phyloP scores from a whole-genome alignment of 2,329 filamentous ascomycete genomes.

The Elsinoe perseae region DNA sequence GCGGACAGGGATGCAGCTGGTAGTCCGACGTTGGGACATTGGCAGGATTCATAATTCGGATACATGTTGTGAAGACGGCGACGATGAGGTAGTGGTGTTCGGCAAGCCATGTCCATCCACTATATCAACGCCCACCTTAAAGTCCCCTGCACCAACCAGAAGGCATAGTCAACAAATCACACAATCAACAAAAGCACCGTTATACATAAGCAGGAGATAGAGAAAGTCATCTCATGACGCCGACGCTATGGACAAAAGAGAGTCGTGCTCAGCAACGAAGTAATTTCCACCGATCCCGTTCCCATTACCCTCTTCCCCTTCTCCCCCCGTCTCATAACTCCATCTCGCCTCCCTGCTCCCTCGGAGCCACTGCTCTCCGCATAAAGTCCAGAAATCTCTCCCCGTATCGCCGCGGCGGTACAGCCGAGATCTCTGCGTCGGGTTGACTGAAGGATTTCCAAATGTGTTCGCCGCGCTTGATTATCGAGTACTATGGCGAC shows the following conservation, averaged over 20 bases:
- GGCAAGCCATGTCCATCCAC: no score
- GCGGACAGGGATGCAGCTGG: no score
- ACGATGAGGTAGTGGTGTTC: no score
- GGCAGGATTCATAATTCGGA: no score
- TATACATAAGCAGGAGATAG: no score
- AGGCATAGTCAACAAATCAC: no score
- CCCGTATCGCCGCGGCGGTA: conserved; percentile 83
- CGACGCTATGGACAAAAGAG: not conserved
- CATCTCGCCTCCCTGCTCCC: conserved; percentile 11
- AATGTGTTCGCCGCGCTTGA: conserved; percentile 94
- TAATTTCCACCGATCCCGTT: not conserved
- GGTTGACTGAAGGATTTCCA: conserved; percentile 88
- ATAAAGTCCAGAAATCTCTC: conserved; percentile 93
- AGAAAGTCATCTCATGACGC: not conserved
- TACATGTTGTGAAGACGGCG: no score
- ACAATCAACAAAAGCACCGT: no score
- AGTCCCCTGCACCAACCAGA: no score
- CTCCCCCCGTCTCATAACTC: not conserved
- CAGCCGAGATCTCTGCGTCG: conserved; percentile 80
- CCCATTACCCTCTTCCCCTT: not conserved
- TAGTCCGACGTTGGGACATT: no score
- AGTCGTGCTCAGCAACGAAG: not conserved
- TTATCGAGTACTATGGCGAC: conserved; percentile 66
- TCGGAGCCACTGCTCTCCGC: conserved; percentile 5
- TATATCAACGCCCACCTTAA: no score